Evolutionary conservation across 164 flowering plant species (phyloP).

Genomic region (Aristolochia contorta): DNA sequence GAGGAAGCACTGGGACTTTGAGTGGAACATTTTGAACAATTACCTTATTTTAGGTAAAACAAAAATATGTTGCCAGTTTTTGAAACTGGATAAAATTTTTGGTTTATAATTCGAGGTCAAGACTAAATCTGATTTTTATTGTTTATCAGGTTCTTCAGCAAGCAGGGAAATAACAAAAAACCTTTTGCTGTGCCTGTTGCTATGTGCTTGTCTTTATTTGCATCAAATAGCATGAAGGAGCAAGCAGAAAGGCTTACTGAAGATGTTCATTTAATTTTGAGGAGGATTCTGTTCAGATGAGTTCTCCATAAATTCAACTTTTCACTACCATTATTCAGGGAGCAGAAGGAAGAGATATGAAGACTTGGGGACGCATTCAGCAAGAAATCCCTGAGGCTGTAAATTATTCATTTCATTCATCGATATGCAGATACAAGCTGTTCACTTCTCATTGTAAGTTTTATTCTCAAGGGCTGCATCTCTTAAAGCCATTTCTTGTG

Average conservation of each 20-base stretch:
- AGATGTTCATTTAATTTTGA: neutral
- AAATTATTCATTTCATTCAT: neutral
- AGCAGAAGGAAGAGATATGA: no score
- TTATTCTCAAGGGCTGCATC: neutral
- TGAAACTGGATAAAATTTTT: neutral
- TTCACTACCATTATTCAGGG: neutral
- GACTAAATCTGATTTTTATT: neutral
- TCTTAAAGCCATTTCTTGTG: constrained; percentile 48
- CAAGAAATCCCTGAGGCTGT: neutral
- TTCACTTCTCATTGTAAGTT: neutral
- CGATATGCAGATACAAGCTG: neutral
- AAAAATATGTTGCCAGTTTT: neutral
- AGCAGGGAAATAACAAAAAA: constrained; percentile 12
- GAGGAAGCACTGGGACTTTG: constrained; percentile 77
- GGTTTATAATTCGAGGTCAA: neutral
- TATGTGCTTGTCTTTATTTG: constrained; percentile 19
- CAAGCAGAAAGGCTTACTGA: neutral
- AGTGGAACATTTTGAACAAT: constrained; percentile 67
- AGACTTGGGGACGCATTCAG: neutral
- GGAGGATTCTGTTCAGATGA: neutral
- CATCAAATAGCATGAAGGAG: constrained; percentile 9
- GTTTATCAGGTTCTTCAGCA: constrained; percentile 34
- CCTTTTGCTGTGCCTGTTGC: constrained; percentile 19
- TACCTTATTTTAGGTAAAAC: constrained; percentile 50
- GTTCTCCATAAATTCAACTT: no score